Base-by-base conservation (phyloP, 2,329 filamentous ascomycete species). In the Microcera coccophila region DNA sequence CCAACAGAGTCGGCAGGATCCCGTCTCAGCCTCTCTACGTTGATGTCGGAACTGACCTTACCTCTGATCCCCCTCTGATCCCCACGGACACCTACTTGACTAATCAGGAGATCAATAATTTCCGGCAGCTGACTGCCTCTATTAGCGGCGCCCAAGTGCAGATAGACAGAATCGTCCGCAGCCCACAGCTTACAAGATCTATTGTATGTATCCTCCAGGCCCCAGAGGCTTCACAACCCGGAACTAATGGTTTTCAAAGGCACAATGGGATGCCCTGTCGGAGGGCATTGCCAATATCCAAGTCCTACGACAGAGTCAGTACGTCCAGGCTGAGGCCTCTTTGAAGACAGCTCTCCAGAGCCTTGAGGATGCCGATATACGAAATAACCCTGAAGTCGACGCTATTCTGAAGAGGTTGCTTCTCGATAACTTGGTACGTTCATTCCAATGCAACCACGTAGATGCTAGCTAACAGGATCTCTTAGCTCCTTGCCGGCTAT, bases 381-480 rank as follows among this genome's bases (percentile, higher is more conserved):
- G 15, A 5, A n/a, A 32, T 10, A 5, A 7, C 15, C 7, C 9
- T 8, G n/a, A 32, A 17, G 7, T 32, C 29, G 8, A 15, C 8
- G 29, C 7, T 8, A 14, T 32, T 14, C n/a, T 32, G 29, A 32
- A 8, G 7, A 32, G 15, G n/a, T 33, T 41, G n/a, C 33, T 41
- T 11, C 5, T 29, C 5, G 32, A 41, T 26, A 36, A 41, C 21
- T 16, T 41, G 32, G 39, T 41, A 28, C 15, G 39, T 41, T 32
- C 15, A 32, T n/a, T 17, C 29, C 15, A 17, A 15, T 32, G 12
- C 24, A 28, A 9, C 9, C 14, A 9, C 24, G 9, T 28, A 9
- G 24, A 9, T 28, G 14, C 24, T 18, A 4, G 15, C 19, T 22
- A 34, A 28, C 14, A 14, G 24, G 14, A 32, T 8, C n/a, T n/a